Base-by-base conservation (phyloP, 805 yeast species). In the Metschnikowia rubicola region DNA sequence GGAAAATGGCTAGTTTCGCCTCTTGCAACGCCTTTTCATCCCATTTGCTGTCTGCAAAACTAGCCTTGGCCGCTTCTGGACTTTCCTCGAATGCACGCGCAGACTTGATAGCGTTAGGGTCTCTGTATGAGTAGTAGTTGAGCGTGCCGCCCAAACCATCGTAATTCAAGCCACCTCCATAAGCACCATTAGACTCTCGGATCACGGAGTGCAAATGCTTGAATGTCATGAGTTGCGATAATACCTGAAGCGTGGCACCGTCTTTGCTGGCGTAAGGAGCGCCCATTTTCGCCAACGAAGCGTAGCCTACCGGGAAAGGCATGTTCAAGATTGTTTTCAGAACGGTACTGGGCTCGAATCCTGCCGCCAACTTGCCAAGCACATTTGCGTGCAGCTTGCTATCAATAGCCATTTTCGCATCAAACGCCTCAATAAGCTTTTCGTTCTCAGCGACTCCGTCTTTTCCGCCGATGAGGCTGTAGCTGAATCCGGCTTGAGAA, bases 181-280 rank as follows among this genome's bases (percentile, higher is more conserved):
- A 94, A 0, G 99, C 99, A 49, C 99, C 99, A 47, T 96, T 96
- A 59, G 92, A 82, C 62, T 94, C 99, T 55, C 99, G 79, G 34
- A 94, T 82, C 53, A 90, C 96, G 10, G 88, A 79, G 65, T 94
- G 99, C 41, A 94, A 70, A 55, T 87, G 80, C 60, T 86, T 88
- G 67, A 85, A 91, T 0, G 96, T 84, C 55, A 90, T 65, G 48
- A 94, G 64, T 56, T 86, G 91, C 1, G 97, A 77, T 39, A 94
- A 72, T 0, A 94, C 80, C 65, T 88, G 96, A 37, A 94, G 74
- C 1, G 89, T 74, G 0, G 98, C 96, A 33, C 96, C 90, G 54
- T 92, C 97, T 42, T 74, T 67, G 43, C 81, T 75, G 3, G 74
- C 64, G 62, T 88, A 89, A 4, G 81, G 70, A 3, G 86, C 82